phyloP scores from a whole-genome alignment of 441 rosid genomes.

The Populus hybrid region DNA sequence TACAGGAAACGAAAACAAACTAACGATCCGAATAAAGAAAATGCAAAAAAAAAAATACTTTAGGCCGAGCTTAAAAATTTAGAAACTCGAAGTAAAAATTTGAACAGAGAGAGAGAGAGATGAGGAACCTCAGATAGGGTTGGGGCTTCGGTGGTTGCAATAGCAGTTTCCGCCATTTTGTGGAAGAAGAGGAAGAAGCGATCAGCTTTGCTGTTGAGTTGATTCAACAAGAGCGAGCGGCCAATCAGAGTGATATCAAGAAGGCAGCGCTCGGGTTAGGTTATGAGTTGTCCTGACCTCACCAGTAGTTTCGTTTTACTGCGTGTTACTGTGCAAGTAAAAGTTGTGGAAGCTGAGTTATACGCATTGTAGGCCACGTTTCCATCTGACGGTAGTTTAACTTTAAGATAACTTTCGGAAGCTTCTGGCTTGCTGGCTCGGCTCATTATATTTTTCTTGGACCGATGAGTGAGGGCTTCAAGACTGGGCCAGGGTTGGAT shows the following conservation, averaged over 20 bases:
- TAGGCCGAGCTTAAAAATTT: not conserved
- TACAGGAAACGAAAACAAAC: not conserved
- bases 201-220: constrained; percentile 5
- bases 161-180: constrained; percentile 67
- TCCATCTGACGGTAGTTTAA: not conserved
- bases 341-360: not conserved
- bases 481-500: not conserved
- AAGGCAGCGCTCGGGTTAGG: constrained; percentile 14
- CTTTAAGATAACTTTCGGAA: not conserved
- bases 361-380: constrained; percentile 1
- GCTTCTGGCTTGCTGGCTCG: not conserved
- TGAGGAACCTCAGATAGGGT: constrained; percentile 63
- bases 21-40: not conserved
- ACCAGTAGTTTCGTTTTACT: not conserved
- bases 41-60: too few species aligned
- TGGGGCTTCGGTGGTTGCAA: constrained; percentile 22
- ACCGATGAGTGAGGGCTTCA: not conserved
- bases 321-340: constrained; percentile 3
- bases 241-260: not conserved
- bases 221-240: not conserved
- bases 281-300: not conserved
- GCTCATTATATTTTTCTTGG: not conserved
- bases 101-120: not conserved
- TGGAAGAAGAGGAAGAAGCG: constrained; percentile 11
- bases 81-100: not conserved